Percentiles rank a stretch among this genome's conserved stretches.
Evolutionary conservation across 2,329 filamentous ascomycete genomes (phyloP).

Genomic region (Neonectria coccinea): DNA sequence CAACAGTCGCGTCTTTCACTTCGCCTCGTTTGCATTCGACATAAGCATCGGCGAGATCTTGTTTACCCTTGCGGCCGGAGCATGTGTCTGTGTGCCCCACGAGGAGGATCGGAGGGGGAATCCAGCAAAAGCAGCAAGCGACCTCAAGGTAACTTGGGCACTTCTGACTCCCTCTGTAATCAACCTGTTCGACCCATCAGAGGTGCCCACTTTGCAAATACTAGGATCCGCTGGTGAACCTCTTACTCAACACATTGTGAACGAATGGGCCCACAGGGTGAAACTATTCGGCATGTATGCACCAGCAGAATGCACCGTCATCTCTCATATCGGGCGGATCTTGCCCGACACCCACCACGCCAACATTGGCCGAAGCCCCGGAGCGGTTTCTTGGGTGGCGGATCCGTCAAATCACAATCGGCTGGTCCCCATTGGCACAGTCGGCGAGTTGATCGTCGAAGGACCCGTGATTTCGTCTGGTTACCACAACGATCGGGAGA

Average conservation of each 20-base stretch:
- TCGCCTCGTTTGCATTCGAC: constrained; percentile 8
- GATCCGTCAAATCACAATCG: constrained; percentile 5
- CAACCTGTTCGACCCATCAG: constrained; percentile 9
- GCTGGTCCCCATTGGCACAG: constrained; percentile 1
- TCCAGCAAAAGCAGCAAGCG: neutral
- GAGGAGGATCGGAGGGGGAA: constrained; percentile 6
- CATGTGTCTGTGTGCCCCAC: constrained; percentile 8
- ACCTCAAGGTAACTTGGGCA: constrained; percentile 8
- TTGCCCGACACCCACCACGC: constrained; percentile 1
- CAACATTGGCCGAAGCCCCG: constrained; percentile 7
- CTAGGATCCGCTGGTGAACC: neutral
- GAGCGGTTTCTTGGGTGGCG: constrained; percentile 5
- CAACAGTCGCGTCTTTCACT: constrained; percentile 10
- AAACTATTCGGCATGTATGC: constrained; percentile 18
- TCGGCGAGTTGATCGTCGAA: constrained; percentile 14
- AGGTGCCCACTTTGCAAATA: constrained; percentile 5
- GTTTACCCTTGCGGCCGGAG: constrained; percentile 7
- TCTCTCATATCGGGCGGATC: constrained; percentile 11
- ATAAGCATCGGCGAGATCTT: constrained; percentile 5
- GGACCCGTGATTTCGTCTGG: constrained; percentile 5
- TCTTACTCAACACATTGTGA: constrained; percentile 6
- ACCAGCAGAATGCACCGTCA: constrained; percentile 15
- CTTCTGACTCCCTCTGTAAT: constrained; percentile 11
- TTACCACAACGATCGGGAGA: constrained; percentile 7
- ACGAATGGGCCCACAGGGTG: constrained; percentile 14